phyloP scores from a whole-genome alignment of 202 grass and related monocot species.

The Miscanthus sacchariflorus region DNA sequence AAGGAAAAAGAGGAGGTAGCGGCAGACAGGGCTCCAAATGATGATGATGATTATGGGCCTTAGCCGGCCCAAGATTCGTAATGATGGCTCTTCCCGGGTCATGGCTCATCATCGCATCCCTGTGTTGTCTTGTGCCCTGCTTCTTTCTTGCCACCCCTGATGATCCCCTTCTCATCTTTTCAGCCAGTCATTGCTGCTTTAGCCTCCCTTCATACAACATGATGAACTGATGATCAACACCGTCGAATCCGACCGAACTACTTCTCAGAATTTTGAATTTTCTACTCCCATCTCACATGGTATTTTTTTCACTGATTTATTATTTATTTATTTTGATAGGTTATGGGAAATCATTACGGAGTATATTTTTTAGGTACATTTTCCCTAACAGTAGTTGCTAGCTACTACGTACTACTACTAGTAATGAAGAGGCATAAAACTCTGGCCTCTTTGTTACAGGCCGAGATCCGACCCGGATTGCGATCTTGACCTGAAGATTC shows the following conservation, averaged over 20 bases:
- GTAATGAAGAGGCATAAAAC: background rate
- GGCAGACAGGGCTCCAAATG: constrained; percentile 10
- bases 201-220: background rate
- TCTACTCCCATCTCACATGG: background rate
- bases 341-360: too few relatives aligned
- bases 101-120: constrained; percentile 60
- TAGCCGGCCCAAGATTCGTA: constrained; percentile 71
- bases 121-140: constrained; percentile 36
- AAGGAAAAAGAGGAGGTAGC: constrained; percentile 26
- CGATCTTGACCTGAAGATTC: constrained; percentile 25
- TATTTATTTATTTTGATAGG: too few relatives aligned
- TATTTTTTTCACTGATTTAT: background rate
- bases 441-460: background rate
- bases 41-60: constrained; percentile 61
- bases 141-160: background rate
- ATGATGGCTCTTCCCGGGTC: constrained; percentile 65
- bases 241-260: background rate
- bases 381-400: background rate
- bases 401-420: too few relatives aligned
- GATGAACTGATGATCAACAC: constrained; percentile 1
- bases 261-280: background rate
- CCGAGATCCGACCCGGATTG: background rate
- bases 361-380: background rate
- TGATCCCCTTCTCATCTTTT: constrained; percentile 44
- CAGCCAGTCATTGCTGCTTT: constrained; percentile 39